Evolutionary conservation across 176 grass and related monocot species (phyloP).

Genomic region (Musa acuminata): DNA sequence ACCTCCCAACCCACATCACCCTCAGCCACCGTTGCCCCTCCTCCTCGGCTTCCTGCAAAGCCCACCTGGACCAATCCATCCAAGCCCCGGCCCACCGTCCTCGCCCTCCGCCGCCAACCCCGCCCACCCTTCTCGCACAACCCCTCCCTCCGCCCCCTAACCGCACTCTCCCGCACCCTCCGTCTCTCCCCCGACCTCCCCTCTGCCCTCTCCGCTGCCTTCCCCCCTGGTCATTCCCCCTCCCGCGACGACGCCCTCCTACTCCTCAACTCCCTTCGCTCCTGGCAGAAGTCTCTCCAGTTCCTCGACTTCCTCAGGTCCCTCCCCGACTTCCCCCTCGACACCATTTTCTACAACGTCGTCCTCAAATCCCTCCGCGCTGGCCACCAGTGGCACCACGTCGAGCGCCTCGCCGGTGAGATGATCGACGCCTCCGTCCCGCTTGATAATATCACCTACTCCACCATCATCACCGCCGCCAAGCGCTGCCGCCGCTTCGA

Average conservation of each 20-base stretch:
- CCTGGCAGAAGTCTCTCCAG: conserved; percentile 55
- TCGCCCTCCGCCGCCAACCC: conserved; percentile 60
- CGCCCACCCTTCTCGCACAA: conserved; percentile 29
- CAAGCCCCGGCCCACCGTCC: conserved; percentile 56
- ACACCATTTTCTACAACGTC: conserved; percentile 86
- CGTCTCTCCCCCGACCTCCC: conserved; percentile 30
- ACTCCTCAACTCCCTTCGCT: conserved; percentile 60
- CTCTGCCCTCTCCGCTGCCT: conserved; percentile 39
- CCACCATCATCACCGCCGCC: conserved; percentile 70
- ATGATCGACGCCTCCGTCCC: conserved; percentile 47
- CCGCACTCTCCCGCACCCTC: conserved; percentile 36
- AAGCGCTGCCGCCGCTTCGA: conserved; percentile 59
- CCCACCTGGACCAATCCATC: conserved; percentile 73
- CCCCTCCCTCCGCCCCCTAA: conserved; percentile 22
- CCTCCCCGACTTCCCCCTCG: conserved; percentile 22
- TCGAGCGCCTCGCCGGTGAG: conserved; percentile 54
- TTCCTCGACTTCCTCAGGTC: conserved; percentile 45
- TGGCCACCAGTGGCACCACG: conserved; percentile 43
- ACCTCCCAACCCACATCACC: conserved; percentile 28
- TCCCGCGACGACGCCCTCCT: conserved; percentile 51
- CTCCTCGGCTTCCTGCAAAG: conserved; percentile 17
- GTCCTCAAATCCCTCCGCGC: conserved; percentile 66
- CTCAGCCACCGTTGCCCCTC: conserved; percentile 21
- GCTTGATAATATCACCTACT: conserved; percentile 91
- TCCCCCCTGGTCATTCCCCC: conserved; percentile 26